Evolutionary conservation across 306 rosid species (phyloP).

Genomic region (Gleditsia sinensis): DNA sequence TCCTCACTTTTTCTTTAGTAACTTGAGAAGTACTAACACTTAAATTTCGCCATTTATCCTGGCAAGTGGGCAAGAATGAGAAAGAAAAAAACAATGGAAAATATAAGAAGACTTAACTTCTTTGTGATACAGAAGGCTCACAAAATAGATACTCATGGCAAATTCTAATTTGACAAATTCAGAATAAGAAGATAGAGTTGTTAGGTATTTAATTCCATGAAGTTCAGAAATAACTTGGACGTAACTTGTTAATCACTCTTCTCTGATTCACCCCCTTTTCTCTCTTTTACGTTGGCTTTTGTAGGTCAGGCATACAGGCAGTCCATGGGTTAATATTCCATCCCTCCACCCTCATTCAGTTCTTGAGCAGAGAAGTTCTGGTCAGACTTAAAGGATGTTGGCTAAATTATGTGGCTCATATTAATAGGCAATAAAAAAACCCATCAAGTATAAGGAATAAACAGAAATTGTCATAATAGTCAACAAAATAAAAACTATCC

Average conservation of each 20-base stretch:
- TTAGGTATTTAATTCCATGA: background rate
- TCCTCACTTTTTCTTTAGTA: constrained; percentile 54
- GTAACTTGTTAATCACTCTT: background rate
- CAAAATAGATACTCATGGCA: background rate
- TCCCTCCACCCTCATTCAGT: background rate
- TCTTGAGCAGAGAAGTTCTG: too few relatives aligned
- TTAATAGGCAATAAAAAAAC: background rate
- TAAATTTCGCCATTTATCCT: constrained; percentile 97
- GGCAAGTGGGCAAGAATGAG: constrained; percentile 17
- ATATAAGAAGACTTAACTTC: background rate
- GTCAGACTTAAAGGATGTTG: too few relatives aligned
- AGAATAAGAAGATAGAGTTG: background rate
- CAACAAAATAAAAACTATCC: background rate
- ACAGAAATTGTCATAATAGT: background rate
- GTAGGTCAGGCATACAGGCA: background rate
- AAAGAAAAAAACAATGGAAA: constrained; percentile 7
- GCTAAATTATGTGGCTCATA: background rate
- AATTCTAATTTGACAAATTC: background rate
- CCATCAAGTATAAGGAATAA: background rate
- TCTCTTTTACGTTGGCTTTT: background rate
- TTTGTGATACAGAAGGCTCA: background rate
- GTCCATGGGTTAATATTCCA: background rate
- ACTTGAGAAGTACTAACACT: constrained; percentile 56
- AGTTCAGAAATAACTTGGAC: background rate
- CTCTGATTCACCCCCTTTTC: too few relatives aligned